These are phyloP conservation scores for Xylariales sp. DNA, from an alignment of 2,329 filamentous ascomycete species.

Conservation along the genomic window DNA sequence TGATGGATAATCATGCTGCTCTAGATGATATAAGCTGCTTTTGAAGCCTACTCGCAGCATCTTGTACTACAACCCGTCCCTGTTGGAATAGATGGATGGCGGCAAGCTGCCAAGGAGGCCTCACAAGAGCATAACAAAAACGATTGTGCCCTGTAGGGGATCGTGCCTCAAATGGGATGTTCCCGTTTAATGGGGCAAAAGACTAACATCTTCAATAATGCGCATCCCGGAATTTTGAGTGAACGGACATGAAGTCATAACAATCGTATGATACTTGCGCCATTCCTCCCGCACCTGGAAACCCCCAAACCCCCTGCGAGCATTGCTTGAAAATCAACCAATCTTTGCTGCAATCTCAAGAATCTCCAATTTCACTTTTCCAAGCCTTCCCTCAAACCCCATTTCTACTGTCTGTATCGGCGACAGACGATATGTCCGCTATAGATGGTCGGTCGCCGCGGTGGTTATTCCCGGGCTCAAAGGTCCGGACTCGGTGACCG, in stretches of 20 bases:
- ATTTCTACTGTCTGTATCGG: background rate
- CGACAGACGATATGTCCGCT: conserved; percentile 3
- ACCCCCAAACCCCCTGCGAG: background rate
- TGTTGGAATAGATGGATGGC: too few species aligned
- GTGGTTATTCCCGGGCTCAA: conserved; percentile 6
- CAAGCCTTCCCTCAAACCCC: too few species aligned
- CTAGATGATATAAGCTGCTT: background rate
- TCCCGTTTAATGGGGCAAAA: too few species aligned
- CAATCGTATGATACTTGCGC: conserved; percentile 7
- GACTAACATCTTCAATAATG: background rate
- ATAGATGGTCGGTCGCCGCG: conserved; percentile 5
- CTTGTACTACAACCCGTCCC: too few species aligned
- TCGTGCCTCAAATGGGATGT: background rate
- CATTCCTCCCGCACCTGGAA: background rate
- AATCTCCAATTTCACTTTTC: background rate
- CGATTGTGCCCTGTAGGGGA: too few species aligned
- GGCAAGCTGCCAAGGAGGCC: too few species aligned
- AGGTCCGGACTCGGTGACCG: conserved; percentile 1
- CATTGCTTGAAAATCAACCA: background rate
- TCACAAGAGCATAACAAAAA: too few species aligned
- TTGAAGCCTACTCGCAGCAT: background rate
- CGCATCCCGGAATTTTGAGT: too few species aligned
- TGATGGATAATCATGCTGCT: background rate
- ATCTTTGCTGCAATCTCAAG: background rate
- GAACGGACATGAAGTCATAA: background rate